These are phyloP conservation scores for Rhinocladiella similis DNA, from an alignment of 2,329 filamentous ascomycete genomes.

Conservation along the genomic window DNA sequence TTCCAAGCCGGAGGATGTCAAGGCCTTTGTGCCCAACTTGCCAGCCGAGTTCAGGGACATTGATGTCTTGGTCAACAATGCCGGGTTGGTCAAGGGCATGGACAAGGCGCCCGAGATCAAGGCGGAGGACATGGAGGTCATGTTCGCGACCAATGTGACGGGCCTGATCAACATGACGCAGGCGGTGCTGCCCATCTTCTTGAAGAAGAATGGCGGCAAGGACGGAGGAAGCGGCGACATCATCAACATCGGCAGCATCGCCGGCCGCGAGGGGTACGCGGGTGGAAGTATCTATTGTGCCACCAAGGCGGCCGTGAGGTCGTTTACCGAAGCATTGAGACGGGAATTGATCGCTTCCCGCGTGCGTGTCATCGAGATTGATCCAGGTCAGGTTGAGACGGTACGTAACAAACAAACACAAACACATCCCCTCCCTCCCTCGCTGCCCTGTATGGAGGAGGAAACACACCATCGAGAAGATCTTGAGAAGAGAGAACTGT, in stretches of 20 bases:
- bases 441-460: background rate
- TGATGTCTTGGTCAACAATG: conserved; percentile 92
- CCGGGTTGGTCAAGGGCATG: conserved; percentile 85
- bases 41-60: conserved; percentile 82
- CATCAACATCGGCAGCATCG: conserved; percentile 92
- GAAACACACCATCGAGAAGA: no score
- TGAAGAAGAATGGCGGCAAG: conserved; percentile 46
- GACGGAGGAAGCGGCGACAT: conserved; percentile 84
- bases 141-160: conserved; percentile 92
- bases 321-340: conserved; percentile 78
- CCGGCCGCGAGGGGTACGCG: conserved; percentile 81
- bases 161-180: conserved; percentile 97
- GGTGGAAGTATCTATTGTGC: conserved; percentile 92
- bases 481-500: no score
- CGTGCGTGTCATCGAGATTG: conserved; percentile 82
- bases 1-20: conserved; percentile 73
- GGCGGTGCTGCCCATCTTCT: conserved; percentile 80
- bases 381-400: conserved; percentile 91
- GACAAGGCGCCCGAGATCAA: conserved; percentile 82
- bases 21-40: conserved; percentile 68
- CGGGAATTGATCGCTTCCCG: conserved; percentile 79
- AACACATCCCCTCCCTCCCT: background rate
- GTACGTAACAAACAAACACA: no score
- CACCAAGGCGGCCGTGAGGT: conserved; percentile 83
- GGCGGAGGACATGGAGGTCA: conserved; percentile 76